These are phyloP conservation scores for Endothia cerciana DNA, from an alignment of 2,329 filamentous ascomycete species.

Conservation along the genomic window DNA sequence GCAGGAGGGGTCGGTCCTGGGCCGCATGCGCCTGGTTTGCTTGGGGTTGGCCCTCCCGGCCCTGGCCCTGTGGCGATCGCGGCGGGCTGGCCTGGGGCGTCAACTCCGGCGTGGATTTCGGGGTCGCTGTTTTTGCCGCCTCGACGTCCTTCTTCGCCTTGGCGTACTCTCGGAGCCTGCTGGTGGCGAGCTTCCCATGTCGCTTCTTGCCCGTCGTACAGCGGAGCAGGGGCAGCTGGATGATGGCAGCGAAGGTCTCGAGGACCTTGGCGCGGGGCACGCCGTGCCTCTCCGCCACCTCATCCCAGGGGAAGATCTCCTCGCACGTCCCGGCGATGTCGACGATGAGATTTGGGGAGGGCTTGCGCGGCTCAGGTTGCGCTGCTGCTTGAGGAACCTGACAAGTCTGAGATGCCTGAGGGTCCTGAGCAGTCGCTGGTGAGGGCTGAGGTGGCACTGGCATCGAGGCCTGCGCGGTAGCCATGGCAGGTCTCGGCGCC, in stretches of 20 bases:
- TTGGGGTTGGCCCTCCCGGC: background rate
- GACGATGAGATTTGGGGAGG: slow-evolving; percentile 46
- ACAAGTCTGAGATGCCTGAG: slow-evolving; percentile 9
- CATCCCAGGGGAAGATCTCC: slow-evolving; percentile 49
- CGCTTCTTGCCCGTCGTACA: slow-evolving; percentile 49
- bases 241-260: slow-evolving; percentile 52
- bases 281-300: slow-evolving; percentile 50
- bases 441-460: slow-evolving; percentile 7
- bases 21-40: background rate
- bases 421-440: slow-evolving; percentile 1
- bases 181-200: slow-evolving; percentile 46
- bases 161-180: slow-evolving; percentile 48
- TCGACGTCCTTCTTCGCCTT: slow-evolving; percentile 41
- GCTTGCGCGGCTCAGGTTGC: slow-evolving; percentile 39
- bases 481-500: slow-evolving; percentile 2
- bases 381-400: slow-evolving; percentile 29
- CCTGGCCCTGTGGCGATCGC: background rate
- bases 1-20: slow-evolving; percentile 17
- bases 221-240: slow-evolving; percentile 52
- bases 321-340: slow-evolving; percentile 55
- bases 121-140: background rate
- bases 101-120: background rate
- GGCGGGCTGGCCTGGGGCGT: background rate
- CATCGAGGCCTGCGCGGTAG: slow-evolving; percentile 1
- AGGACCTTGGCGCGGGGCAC: slow-evolving; percentile 48